Percentiles rank a stretch among this genome's conserved stretches.
Evolutionary conservation across 148 eudicot species (phyloP).

Genomic region (Rhododendron simsii): DNA sequence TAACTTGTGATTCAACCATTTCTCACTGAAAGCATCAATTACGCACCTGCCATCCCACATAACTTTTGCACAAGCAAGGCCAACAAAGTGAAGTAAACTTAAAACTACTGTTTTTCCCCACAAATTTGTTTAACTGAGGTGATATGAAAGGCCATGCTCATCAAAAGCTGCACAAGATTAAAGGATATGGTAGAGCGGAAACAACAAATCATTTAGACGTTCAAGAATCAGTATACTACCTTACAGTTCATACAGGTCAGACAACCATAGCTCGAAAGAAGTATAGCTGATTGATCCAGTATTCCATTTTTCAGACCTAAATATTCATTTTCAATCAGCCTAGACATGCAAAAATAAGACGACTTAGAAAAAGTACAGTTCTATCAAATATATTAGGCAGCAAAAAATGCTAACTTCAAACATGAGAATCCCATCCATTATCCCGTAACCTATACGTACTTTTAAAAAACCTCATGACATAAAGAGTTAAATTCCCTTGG

Average conservation of each 20-base stretch:
- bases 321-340: conserved; percentile 94
- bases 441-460: neutral
- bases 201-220: neutral
- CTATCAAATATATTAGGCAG: neutral
- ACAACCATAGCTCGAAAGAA: conserved; percentile 86
- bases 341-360: conserved; percentile 23
- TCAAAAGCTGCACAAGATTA: neutral
- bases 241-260: conserved; percentile 95
- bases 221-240: conserved; percentile 40
- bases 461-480: neutral
- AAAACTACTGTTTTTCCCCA: neutral
- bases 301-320: conserved; percentile 92
- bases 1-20: too few relatives aligned
- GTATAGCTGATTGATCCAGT: conserved; percentile 91
- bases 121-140: neutral
- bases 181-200: neutral
- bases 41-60: neutral
- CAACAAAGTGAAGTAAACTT: neutral
- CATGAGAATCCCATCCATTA: neutral
- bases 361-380: conserved; percentile 1
- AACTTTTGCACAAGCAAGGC: neutral
- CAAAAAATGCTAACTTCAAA: neutral
- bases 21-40: neutral
- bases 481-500: neutral
- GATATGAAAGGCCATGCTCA: neutral